These are phyloP conservation scores for Argentina anserina DNA, from an alignment of 306 rosid genomes.

Conservation along the genomic window DNA sequence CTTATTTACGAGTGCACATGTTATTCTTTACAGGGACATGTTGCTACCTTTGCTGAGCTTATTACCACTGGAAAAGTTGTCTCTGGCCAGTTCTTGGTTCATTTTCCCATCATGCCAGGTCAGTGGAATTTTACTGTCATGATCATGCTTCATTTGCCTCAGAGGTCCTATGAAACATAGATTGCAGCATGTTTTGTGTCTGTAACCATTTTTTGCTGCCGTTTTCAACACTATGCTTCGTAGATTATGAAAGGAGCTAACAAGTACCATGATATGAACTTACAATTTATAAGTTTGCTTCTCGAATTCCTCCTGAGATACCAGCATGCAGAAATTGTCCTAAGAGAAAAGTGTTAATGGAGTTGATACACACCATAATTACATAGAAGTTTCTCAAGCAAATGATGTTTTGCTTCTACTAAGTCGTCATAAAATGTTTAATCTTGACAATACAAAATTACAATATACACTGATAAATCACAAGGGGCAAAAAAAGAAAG, in stretches of 20 bases:
- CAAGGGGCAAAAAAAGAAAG: not conserved
- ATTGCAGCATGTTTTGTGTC: not conserved
- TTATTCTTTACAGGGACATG: not conserved
- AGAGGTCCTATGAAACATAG: not conserved
- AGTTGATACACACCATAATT: not conserved
- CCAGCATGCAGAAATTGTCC: not conserved
- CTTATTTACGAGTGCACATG: not conserved
- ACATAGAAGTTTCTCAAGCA: not conserved
- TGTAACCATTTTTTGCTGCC: not conserved
- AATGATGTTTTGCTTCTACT: too few species aligned
- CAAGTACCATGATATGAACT: not conserved
- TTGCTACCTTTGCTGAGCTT: conserved; percentile 58
- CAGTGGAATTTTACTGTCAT: not conserved
- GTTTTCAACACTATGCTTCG: not conserved
- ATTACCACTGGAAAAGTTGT: conserved; percentile 42
- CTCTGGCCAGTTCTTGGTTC: conserved; percentile 26
- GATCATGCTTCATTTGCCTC: not conserved
- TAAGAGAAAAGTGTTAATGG: not conserved
- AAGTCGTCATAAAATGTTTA: too few species aligned
- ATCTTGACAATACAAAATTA: too few species aligned
- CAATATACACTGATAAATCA: too few species aligned
- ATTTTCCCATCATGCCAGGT: not conserved
- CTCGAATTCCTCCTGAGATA: not conserved
- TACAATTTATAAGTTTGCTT: not conserved
- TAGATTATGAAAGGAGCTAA: not conserved